phyloP scores from a whole-genome alignment of 2,329 filamentous ascomycete genomes.

The Trichoderma sp. region DNA sequence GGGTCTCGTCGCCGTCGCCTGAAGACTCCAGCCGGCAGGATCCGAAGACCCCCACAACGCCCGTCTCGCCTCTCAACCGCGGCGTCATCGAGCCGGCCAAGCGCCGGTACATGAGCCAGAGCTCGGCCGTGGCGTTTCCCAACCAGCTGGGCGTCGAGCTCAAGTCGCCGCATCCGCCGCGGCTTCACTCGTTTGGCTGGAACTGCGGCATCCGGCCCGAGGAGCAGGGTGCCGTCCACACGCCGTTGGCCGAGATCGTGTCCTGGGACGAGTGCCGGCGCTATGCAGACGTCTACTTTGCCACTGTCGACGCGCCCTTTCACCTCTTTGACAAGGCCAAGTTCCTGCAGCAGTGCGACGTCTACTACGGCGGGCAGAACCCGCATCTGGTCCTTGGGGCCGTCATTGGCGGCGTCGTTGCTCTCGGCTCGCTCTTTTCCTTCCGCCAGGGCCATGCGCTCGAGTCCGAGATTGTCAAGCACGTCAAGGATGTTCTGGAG shows the following conservation, averaged over 20 bases:
- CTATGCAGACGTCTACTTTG: slow-evolving; percentile 25
- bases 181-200: slow-evolving; percentile 29
- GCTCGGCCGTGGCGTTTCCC: slow-evolving; percentile 28
- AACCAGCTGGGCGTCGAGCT: slow-evolving; percentile 26
- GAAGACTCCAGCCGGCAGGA: neutral
- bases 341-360: slow-evolving; percentile 5
- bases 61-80: neutral
- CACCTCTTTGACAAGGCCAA: slow-evolving; percentile 19
- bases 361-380: neutral
- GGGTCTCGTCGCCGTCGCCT: neutral
- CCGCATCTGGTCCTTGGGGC: slow-evolving; percentile 23
- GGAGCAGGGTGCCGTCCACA: neutral
- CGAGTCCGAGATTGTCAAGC: slow-evolving; percentile 24
- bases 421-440: slow-evolving; percentile 27
- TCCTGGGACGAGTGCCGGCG: slow-evolving; percentile 22
- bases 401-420: slow-evolving; percentile 25
- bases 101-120: slow-evolving; percentile 27
- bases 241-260: slow-evolving; percentile 11
- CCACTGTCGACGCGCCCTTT: slow-evolving; percentile 23
- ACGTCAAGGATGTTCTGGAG: slow-evolving; percentile 19
- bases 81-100: slow-evolving; percentile 10
- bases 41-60: neutral
- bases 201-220: slow-evolving; percentile 28
- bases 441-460: slow-evolving; percentile 16
- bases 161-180: slow-evolving; percentile 22